phyloP scores from a whole-genome alignment of 192 early-diverging fungal genomes.

The Backusella australiensis region DNA sequence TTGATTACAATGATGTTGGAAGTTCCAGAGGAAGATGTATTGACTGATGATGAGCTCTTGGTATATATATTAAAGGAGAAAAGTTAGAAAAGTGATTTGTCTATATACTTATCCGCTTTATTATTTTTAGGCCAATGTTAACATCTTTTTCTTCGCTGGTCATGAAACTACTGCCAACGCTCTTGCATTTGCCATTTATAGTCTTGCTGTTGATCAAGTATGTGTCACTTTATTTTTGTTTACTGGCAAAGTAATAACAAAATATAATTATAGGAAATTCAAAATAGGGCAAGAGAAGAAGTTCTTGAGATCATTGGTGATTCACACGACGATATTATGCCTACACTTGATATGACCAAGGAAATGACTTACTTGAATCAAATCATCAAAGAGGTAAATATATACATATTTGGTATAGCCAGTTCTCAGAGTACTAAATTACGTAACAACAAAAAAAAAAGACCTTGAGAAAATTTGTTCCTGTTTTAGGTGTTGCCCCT shows the following conservation, averaged over 20 bases:
- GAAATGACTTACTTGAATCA: conserved; percentile 48
- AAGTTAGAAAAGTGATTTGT: not conserved
- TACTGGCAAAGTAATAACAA: not conserved
- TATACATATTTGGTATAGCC: not conserved
- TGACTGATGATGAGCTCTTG: conserved; percentile 19
- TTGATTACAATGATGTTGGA: conserved; percentile 35
- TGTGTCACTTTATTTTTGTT: not conserved
- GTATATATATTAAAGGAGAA: not conserved
- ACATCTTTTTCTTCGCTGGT: conserved; percentile 15
- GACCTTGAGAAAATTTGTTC: conserved; percentile 19
- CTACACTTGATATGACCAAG: conserved; percentile 49
- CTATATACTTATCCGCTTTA: not conserved
- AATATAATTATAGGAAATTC: conserved; percentile 37
- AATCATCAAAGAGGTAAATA: conserved; percentile 48
- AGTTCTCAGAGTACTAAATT: not conserved
- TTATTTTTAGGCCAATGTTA: not conserved
- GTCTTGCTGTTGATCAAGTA: conserved; percentile 45
- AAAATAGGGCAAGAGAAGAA: conserved; percentile 54
- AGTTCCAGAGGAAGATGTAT: not conserved
- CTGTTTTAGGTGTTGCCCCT: not conserved
- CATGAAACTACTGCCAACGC: conserved; percentile 59
- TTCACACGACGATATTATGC: conserved; percentile 43
- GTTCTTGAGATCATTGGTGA: conserved; percentile 54
- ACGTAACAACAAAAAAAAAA: not conserved
- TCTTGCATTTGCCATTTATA: conserved; percentile 46